These are phyloP conservation scores for Colletotrichum neosansevieriae DNA, from an alignment of 2,329 filamentous ascomycete species.

Conservation along the genomic window DNA sequence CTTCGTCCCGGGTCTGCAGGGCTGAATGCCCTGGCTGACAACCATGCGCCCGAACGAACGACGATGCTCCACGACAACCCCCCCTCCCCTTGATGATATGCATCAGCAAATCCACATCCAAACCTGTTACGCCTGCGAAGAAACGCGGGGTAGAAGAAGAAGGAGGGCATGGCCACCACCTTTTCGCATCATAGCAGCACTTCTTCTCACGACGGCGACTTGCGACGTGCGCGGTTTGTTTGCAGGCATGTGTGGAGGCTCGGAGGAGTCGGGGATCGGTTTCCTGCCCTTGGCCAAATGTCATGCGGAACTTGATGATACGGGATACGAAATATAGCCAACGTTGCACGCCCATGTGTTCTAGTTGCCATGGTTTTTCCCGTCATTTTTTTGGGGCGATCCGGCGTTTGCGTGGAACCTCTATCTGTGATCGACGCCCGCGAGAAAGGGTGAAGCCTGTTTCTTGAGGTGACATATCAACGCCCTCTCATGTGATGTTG, in stretches of 20 bases:
- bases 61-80: constrained; percentile 25
- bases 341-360: neutral
- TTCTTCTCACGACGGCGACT: constrained; percentile 17
- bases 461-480: neutral
- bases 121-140: constrained; percentile 8
- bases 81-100: constrained; percentile 10
- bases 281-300: constrained; percentile 8
- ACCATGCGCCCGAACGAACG: constrained; percentile 20
- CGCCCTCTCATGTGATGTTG: constrained; percentile 15
- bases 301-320: neutral
- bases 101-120: constrained; percentile 6
- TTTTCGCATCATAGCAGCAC: constrained; percentile 11
- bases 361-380: neutral
- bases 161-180: constrained; percentile 32
- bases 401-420: constrained; percentile 1
- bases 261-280: constrained; percentile 21
- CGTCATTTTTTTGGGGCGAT: neutral
- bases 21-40: constrained; percentile 29
- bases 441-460: constrained; percentile 21
- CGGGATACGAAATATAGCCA: neutral
- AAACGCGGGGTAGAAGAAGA: constrained; percentile 23
- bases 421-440: constrained; percentile 10
- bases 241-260: constrained; percentile 7
- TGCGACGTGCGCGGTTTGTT: neutral
- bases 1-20: constrained; percentile 26